Evolutionary conservation across 805 yeast species (phyloP).

Genomic region (Cyberlindnera maritima): DNA sequence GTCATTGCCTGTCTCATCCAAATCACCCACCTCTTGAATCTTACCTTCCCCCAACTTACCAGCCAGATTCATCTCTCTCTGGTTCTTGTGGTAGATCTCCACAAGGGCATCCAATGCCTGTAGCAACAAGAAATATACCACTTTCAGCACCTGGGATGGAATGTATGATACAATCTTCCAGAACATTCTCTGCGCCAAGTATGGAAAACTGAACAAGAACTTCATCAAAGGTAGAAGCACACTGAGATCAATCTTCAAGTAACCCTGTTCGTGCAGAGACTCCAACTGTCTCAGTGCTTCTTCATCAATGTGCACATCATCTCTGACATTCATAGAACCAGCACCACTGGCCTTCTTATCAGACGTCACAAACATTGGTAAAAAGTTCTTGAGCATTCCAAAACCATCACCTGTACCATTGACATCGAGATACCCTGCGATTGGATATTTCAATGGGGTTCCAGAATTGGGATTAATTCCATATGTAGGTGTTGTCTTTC

Average conservation of each 20-base stretch:
- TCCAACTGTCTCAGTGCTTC: conserved; percentile 10
- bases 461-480: conserved; percentile 1
- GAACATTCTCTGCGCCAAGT: conserved; percentile 7
- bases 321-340: too few species aligned
- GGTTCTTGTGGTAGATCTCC: conserved; percentile 7
- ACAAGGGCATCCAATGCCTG: conserved; percentile 13
- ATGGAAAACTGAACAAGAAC: conserved; percentile 8
- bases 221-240: conserved; percentile 4
- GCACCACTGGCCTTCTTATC: too few species aligned
- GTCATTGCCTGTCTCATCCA: neutral
- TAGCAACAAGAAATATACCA: conserved; percentile 9
- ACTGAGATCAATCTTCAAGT: conserved; percentile 6
- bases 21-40: neutral
- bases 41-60: too few species aligned
- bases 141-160: conserved; percentile 14
- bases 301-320: conserved; percentile 2
- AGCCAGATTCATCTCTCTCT: conserved; percentile 2
- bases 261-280: conserved; percentile 5
- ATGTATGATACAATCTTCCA: conserved; percentile 17
- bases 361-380: neutral
- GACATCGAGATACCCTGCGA: neutral
- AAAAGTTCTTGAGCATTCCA: neutral
- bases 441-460: conserved; percentile 7
- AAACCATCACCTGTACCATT: neutral
- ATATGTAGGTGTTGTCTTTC: conserved; percentile 7